Base-by-base conservation (phyloP, 257 asterid species). In the Ocimum tenuiflorum region DNA sequence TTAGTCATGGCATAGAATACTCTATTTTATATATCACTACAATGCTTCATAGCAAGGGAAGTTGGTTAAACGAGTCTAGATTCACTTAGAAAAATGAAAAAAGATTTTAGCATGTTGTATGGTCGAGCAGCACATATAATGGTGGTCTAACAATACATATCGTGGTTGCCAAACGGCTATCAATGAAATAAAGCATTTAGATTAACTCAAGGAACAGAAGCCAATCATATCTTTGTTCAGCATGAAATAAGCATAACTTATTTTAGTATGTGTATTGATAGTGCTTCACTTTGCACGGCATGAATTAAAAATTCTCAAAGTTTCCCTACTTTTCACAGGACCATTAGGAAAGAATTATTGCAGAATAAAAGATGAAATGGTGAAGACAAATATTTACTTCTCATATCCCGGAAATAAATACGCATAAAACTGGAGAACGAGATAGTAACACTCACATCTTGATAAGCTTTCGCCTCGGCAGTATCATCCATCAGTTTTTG, bases 391-490 rank as follows among this genome's bases (percentile, higher is more conserved):
- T 5, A 38, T 46, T 39, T 27, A 9, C 31, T 41, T 7, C 8
- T 41, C 18, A 50, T 23, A 38, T 29, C 46, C 43, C 1, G 15
- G 24, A 61, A 43, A 51, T 20, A 36, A 35, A 33, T 46, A n/a
- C n/a, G 57, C 23, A 63, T 24, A 71, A 38, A 76, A 61, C 38
- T 19, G 43, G 43, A 67, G 35, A 20, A 56, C 18, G 12, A 63
- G 48, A 48, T 65, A 41, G 62, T 1, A 35, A 59, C 46, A 63
- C 94, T 82, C 77, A 94, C 99, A 59, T 94, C 96, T 85, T 90
- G 99, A 76, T 90, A 90, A 73, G 99, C 99, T 82, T 90, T 90
- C 1, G 99, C 97, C 78, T 94, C 99, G 4, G 85, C 96, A 54
- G 97, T 76, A 75, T 94, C 99, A 70, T 94, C 99, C 92, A 90